Percentiles rank a stretch among this genome's conserved stretches.
phyloP scores from a whole-genome alignment of 1,139 yeast species.

The Citeromyces hawaiiensis region DNA sequence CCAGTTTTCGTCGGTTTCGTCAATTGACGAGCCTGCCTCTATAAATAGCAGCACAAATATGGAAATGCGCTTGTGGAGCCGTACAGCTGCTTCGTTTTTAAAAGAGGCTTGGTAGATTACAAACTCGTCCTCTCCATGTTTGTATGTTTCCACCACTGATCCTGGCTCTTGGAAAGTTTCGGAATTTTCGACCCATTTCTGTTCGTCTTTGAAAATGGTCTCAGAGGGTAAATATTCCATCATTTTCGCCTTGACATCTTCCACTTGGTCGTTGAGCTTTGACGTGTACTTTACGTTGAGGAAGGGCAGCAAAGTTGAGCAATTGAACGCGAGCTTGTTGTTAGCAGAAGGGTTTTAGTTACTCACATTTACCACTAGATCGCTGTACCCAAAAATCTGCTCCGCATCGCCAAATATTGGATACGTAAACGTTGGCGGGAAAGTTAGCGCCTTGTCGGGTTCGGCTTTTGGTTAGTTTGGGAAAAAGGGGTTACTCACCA shows the following conservation, averaged over 20 bases:
- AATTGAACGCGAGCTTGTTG: slow-evolving; percentile 34
- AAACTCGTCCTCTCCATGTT: slow-evolving; percentile 17
- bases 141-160: slow-evolving; percentile 23
- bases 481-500: slow-evolving; percentile 9
- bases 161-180: slow-evolving; percentile 43
- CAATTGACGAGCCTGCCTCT: slow-evolving; percentile 91
- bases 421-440: slow-evolving; percentile 73
- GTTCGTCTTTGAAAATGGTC: slow-evolving; percentile 50
- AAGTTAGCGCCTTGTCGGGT: slow-evolving; percentile 39
- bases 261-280: slow-evolving; percentile 36
- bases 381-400: slow-evolving; percentile 67
- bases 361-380: slow-evolving; percentile 32
- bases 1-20: slow-evolving; percentile 67
- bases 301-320: slow-evolving; percentile 38
- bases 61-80: slow-evolving; percentile 60
- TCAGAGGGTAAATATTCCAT: slow-evolving; percentile 44
- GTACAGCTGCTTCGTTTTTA: slow-evolving; percentile 24
- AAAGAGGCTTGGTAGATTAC: slow-evolving; percentile 28
- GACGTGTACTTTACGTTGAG: slow-evolving; percentile 41
- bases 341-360: slow-evolving; percentile 30
- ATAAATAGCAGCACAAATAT: slow-evolving; percentile 72
- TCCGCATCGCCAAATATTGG: slow-evolving; percentile 91
- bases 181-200: slow-evolving; percentile 46
- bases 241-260: slow-evolving; percentile 38
- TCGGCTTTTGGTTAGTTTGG: slow-evolving; percentile 25